A percentile compares a stretch with the other conserved stretches of the same genome.
Conservation (phyloP, 208 protist genomes). For the Vickermania ingenoplastis region DNA sequence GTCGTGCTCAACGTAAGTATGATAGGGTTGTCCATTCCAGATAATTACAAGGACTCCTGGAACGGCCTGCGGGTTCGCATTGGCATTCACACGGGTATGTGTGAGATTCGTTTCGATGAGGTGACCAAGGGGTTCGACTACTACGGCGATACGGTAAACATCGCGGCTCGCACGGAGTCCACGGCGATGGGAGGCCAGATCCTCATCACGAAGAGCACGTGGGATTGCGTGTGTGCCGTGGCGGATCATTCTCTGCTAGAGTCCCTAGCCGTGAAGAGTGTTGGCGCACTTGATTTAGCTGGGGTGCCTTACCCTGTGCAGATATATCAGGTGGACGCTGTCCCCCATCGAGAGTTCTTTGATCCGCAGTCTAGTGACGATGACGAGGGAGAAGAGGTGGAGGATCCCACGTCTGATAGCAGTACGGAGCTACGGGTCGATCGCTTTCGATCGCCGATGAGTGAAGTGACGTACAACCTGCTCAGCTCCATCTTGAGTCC, state of each 20-base stretch:
- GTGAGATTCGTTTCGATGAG: slow-evolving; percentile 17
- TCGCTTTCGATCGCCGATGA: not conserved
- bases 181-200: slow-evolving; percentile 72
- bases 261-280: slow-evolving; percentile 6
- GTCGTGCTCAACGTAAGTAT: not conserved
- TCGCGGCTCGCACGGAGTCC: slow-evolving; percentile 66
- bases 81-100: slow-evolving; percentile 25
- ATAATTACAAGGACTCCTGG: slow-evolving; percentile 12
- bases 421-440: too few relatives aligned
- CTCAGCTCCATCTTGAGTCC: not conserved
- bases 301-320: too few relatives aligned
- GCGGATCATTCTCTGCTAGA: slow-evolving; percentile 18
- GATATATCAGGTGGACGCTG: too few relatives aligned
- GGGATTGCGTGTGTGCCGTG: slow-evolving; percentile 32
- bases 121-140: slow-evolving; percentile 67
- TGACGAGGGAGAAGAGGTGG: not conserved
- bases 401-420: not conserved
- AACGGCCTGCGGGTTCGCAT: slow-evolving; percentile 40
- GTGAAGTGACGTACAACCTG: not conserved
- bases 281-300: slow-evolving; percentile 26
- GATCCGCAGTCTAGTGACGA: too few relatives aligned
- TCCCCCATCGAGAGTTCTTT: too few relatives aligned
- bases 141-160: slow-evolving; percentile 78
- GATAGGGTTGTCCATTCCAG: slow-evolving; percentile 5
- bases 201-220: slow-evolving; percentile 27